Evolutionary conservation across 495 filamentous ascomycete species (phyloP).

Genomic region (Tuber umbilicatum): DNA sequence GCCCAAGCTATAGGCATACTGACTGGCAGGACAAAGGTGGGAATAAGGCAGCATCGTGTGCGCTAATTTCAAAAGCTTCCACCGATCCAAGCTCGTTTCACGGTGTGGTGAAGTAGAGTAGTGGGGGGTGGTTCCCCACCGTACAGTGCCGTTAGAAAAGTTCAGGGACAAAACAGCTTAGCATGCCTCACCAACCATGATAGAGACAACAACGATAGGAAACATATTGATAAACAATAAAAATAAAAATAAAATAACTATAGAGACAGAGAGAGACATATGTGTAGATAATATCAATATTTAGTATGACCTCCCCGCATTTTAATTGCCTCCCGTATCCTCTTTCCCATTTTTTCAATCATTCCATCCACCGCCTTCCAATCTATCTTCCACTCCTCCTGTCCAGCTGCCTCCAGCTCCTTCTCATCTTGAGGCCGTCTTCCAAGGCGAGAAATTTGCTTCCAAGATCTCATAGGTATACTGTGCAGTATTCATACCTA

Average conservation of each 20-base stretch:
- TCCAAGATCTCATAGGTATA: background rate
- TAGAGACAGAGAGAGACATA: background rate
- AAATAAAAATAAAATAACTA: background rate
- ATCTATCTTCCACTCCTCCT: constrained; percentile 10
- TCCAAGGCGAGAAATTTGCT: background rate
- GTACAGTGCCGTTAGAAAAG: background rate
- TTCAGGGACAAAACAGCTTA: background rate
- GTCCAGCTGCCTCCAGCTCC: background rate
- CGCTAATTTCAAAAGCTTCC: background rate
- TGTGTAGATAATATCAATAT: background rate
- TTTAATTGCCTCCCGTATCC: constrained; percentile 13
- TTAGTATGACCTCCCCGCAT: background rate
- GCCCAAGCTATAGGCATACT: background rate
- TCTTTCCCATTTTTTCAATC: constrained; percentile 12
- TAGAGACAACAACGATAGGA: background rate
- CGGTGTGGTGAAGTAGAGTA: too few relatives aligned
- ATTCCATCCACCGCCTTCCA: constrained; percentile 11
- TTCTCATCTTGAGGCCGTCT: background rate
- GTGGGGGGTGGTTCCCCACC: too few relatives aligned
- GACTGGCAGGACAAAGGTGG: background rate
- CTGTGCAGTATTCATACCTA: background rate
- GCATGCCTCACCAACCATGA: background rate
- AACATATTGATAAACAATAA: background rate
- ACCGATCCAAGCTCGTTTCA: background rate
- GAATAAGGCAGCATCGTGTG: too few relatives aligned